Percentiles rank a stretch among this genome's conserved stretches.
These are phyloP conservation scores for Solanum chiquidenum DNA, from an alignment of 257 asterid genomes.

Conservation along the genomic window DNA sequence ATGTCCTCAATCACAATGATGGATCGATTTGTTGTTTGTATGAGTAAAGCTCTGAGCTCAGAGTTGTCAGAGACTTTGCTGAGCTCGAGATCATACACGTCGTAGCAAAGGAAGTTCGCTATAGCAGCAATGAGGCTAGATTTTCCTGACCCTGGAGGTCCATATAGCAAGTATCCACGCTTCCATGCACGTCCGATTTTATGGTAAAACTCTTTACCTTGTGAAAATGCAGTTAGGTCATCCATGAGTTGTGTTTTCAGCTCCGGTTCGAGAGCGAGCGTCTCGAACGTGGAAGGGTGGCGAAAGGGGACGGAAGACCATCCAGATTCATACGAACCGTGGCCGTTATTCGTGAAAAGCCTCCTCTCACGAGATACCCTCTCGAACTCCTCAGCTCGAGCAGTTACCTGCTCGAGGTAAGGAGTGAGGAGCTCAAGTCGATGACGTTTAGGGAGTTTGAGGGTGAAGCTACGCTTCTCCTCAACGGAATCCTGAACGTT, in stretches of 20 bases:
- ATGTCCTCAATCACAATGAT: conserved; percentile 53
- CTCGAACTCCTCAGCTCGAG: conserved; percentile 34
- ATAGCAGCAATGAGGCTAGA: conserved; percentile 60
- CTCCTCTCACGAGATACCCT: conserved; percentile 32
- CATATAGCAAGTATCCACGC: conserved; percentile 41
- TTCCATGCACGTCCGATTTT: conserved; percentile 49
- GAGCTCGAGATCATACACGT: conserved; percentile 49
- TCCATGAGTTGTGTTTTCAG: conserved; percentile 21
- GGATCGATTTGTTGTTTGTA: conserved; percentile 41
- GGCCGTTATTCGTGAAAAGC: conserved; percentile 39
- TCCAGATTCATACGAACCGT: conserved; percentile 35
- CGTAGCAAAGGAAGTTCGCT: conserved; percentile 38
- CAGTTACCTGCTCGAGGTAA: conserved; percentile 29
- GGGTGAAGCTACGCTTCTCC: conserved; percentile 40
- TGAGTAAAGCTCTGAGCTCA: conserved; percentile 33
- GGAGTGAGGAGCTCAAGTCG: conserved; percentile 15
- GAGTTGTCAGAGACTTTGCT: conserved; percentile 35
- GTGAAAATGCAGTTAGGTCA: conserved; percentile 20
- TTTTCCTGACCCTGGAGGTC: conserved; percentile 56
- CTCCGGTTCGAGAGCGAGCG: conserved; percentile 48
- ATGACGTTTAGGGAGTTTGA: conserved; percentile 33
- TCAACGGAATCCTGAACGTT: conserved; percentile 31
- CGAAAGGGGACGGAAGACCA: conserved; percentile 51
- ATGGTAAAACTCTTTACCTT: conserved; percentile 29
- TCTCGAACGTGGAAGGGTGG: conserved; percentile 47